Evolutionary conservation across 306 rosid genomes (phyloP), one percentile per base, ranked within the genome.

Genomic region (Fragaria ananassa): DNA sequence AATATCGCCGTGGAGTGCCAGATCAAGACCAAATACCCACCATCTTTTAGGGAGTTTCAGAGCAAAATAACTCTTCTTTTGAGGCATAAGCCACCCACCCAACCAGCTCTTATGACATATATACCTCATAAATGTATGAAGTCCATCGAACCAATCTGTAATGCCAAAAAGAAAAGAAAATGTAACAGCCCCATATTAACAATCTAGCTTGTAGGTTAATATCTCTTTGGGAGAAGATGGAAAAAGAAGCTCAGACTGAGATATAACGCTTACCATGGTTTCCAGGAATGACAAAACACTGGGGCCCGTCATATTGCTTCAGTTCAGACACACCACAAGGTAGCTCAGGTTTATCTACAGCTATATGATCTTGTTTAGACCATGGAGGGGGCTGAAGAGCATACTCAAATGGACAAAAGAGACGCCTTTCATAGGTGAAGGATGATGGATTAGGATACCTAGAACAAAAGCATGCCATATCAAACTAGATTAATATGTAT

Each of bases 1-100:
- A 87, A 95, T 92, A 83, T 95, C 99, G 70, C 89, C 86, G 62
- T 92, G 97, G 77, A 95, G 99, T 29, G 99, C 97, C 61, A 86
- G 88, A 78, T 95, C 99, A 66, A 95, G 86, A 88, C 97, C 99
- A 82, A 95, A 95, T 72, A 95, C 79, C 99, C 99, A 95, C 99
- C 99, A 95, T 75, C 87, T 73, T 85, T 89, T 89, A 56, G 99
- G 99, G 73, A 95, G 97, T 82, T 92, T 89, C 86, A 95, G 82
- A 76, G 99, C 99, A 72, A 95, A 95, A 78, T 92, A 95, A 88
- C 99, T 95, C 91, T 89, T 95, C 84, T 83, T 95, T 82, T 95
- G 99, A 66, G 97, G 97, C 93, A 95, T 90, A 72, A 92, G 87
- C 99, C 99, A 95, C 79, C 99, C 99, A 58, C 99, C 99, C 87